phyloP scores from a whole-genome alignment of 1,139 yeast species.

The Pichia terricola region DNA sequence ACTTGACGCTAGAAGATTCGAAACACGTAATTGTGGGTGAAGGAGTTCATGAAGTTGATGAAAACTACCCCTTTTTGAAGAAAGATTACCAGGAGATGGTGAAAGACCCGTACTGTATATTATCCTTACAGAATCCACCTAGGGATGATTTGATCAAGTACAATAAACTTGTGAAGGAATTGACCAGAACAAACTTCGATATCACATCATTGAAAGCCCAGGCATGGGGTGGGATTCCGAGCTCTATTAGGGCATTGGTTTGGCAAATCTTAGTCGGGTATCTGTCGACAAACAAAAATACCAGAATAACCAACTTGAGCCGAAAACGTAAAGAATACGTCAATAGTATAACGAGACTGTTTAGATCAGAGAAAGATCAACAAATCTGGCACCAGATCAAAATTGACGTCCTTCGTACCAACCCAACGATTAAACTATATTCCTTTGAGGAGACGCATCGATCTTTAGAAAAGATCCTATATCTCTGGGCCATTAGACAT shows the following conservation, averaged over 20 bases:
- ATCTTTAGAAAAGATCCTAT: slow-evolving; percentile 70
- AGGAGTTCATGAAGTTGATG: slow-evolving; percentile 8
- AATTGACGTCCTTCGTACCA: slow-evolving; percentile 91
- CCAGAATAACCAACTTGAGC: slow-evolving; percentile 60
- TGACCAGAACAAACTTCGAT: slow-evolving; percentile 56
- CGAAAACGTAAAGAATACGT: slow-evolving; percentile 80
- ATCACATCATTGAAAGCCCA: slow-evolving; percentile 60
- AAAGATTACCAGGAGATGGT: slow-evolving; percentile 21
- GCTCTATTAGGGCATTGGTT: slow-evolving; percentile 66
- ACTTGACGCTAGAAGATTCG: too few species aligned
- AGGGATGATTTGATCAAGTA: slow-evolving; percentile 38
- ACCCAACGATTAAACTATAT: slow-evolving; percentile 74
- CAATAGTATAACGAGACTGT: slow-evolving; percentile 51
- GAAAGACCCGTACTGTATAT: slow-evolving; percentile 29
- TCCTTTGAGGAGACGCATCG: slow-evolving; percentile 62
- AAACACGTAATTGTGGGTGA: background rate
- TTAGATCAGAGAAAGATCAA: slow-evolving; percentile 60
- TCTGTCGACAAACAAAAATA: slow-evolving; percentile 71
- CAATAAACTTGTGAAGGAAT: slow-evolving; percentile 54
- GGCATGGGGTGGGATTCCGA: slow-evolving; percentile 93
- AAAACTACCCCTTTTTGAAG: slow-evolving; percentile 19
- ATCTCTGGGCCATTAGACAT: slow-evolving; percentile 93
- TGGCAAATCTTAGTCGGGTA: slow-evolving; percentile 92
- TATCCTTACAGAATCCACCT: slow-evolving; percentile 31
- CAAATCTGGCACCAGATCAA: slow-evolving; percentile 92